Base-by-base conservation (phyloP, 331 rosid species). In the Phaseolus coccineus region DNA sequence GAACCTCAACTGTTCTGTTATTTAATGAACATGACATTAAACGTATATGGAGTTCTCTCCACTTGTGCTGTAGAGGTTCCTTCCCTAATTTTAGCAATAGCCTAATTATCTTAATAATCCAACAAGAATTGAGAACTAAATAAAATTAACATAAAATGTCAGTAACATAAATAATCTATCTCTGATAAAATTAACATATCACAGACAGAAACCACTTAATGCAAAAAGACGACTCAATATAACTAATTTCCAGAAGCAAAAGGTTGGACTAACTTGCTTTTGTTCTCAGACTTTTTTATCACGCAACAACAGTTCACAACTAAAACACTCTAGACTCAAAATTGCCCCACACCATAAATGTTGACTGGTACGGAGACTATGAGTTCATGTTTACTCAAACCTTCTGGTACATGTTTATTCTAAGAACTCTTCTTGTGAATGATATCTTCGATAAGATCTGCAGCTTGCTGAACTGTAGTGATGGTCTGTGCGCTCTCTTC, bases 401-500 rank as follows among this genome's bases (percentile, higher is more conserved):
- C 62, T 77, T 40, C 27, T 22, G 52, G 44, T 66, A 51, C 39
- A 76, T 10, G 22, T 70, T 63, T 59, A 52, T 24, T 81, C 77
- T 80, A 86, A 48, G 85, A 59, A 59, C 52, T 13, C 42, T 79
- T 84, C 48, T 88, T 85, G 70, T 55, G 64, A n/a, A 84, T 30
- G 61, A 89, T 78, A n/a, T 83, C 71, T 35, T 89, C 85, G 13
- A 89, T 89, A 55, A 89, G 87, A 72, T 89, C 88, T 6, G 91
- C 91, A 35, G 90, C 91, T 2, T 89, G 88, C 85, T 87, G 87
- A 82, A 89, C 88, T 0, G 90, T 85, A 10, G 84, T 62, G 81
- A 89, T 89, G 84, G 13, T 76, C 85, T 87, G 88, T 8, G 91
- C 90, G 19, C 87, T 87, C 1, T 89, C 93, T 70, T 89, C 93